These are phyloP conservation scores for Cytospora paraplurivora DNA, from an alignment of 2,329 filamentous ascomycete species.

Conservation along the genomic window DNA sequence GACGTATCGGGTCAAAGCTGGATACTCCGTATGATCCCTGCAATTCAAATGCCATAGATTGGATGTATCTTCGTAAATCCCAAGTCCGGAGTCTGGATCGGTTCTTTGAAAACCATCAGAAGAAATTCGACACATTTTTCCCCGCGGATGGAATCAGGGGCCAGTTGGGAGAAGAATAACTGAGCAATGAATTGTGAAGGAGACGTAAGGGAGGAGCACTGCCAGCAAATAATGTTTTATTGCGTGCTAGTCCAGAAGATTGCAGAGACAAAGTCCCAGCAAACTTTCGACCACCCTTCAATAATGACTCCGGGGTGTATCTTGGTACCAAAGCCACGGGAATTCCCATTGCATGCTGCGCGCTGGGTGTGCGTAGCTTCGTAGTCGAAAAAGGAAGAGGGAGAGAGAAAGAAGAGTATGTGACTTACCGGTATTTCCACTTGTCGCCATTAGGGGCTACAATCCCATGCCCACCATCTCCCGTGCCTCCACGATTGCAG, in stretches of 20 bases:
- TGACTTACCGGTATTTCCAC: neutral
- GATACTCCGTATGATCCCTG: neutral
- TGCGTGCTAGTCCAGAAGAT: too few species aligned
- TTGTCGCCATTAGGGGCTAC: neutral
- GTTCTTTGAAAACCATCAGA: neutral
- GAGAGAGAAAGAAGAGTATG: neutral
- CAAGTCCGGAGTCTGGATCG: neutral
- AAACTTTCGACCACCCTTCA: too few species aligned
- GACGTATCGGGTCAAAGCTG: neutral
- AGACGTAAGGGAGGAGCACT: too few species aligned
- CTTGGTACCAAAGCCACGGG: neutral
- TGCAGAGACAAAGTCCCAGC: too few species aligned
- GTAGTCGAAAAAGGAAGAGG: neutral
- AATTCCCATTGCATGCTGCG: too few species aligned
- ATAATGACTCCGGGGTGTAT: neutral
- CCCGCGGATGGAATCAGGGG: too few species aligned
- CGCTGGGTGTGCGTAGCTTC: too few species aligned
- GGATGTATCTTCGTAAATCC: neutral
- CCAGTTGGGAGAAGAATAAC: too few species aligned
- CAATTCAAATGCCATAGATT: neutral
- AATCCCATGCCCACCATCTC: neutral
- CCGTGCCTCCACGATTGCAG: neutral
- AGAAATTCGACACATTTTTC: too few species aligned
- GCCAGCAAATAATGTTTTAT: too few species aligned
- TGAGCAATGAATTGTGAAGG: too few species aligned